Percentiles rank a stretch among this genome's conserved stretches.
phyloP scores from a whole-genome alignment of 2,329 filamentous ascomycete genomes.

The Fusarium euwallaceae region DNA sequence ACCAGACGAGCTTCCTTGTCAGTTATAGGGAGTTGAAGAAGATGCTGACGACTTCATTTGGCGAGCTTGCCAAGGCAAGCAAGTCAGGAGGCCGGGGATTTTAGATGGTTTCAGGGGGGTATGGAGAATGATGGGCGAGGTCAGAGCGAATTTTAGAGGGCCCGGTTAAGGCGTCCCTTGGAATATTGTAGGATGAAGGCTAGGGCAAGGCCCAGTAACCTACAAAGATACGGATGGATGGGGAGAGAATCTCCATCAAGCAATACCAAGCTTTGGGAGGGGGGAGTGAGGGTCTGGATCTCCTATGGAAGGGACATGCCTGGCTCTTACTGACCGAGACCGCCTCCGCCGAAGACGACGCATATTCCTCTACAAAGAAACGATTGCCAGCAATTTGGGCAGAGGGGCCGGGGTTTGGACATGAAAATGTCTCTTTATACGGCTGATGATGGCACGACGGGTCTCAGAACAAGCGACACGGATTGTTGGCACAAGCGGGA shows the following conservation, averaged over 20 bases:
- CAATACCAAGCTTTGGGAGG: neutral
- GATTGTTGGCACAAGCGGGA: constrained; percentile 10
- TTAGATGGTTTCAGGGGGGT: constrained; percentile 23
- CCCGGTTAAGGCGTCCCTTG: constrained; percentile 44
- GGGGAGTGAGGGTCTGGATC: neutral
- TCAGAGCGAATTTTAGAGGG: neutral
- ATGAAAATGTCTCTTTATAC: constrained; percentile 19
- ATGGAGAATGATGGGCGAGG: neutral
- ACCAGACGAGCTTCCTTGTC: constrained; percentile 89
- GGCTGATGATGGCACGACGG: constrained; percentile 16
- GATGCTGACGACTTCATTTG: constrained; percentile 69
- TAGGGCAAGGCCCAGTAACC: neutral
- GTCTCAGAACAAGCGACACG: neutral
- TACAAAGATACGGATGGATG: neutral
- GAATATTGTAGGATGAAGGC: neutral
- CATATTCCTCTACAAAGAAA: constrained; percentile 18
- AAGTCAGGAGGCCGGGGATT: constrained; percentile 53
- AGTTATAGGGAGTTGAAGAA: constrained; percentile 90
- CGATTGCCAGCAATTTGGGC: constrained; percentile 26
- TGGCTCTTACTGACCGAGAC: neutral
- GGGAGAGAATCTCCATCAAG: neutral
- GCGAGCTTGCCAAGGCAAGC: constrained; percentile 66
- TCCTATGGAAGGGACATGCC: neutral
- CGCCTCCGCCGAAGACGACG: constrained; percentile 10
- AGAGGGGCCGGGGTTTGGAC: constrained; percentile 26